Evolutionary conservation across 2,329 filamentous ascomycete genomes (phyloP), one percentile per base, ranked within the genome.

Genomic region (Fusarium temperatum): DNA sequence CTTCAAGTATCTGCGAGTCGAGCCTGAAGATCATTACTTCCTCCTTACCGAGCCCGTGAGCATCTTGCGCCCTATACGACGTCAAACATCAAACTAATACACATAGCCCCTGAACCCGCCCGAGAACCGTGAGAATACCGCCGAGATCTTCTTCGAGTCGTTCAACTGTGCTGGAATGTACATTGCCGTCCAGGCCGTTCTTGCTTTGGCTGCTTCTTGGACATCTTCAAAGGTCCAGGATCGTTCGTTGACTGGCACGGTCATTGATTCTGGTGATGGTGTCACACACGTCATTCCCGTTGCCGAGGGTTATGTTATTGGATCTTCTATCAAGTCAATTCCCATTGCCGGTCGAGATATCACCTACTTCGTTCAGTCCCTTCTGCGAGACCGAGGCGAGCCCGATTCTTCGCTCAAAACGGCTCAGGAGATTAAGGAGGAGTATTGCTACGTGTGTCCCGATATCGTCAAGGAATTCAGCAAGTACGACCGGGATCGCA

Each of bases 131-230:
- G 96, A 99, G 85, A 98, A 98, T 83, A 98, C 96, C 32, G 96
- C 96, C 83, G 96, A 99, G 83, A 99, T 99, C 85, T 98, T 99
- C 91, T 99, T 99, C 86, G 96, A 99, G 83, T 98, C 96, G 8
- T 99, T 99, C 89, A 99, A 99, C 86, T 98, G 96, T 83, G 96
- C 96, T 66, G 96, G 96, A 85, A 92, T 99, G 75, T 99, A 99
- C 85, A 99, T 99, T 82, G 96, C 96, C 53, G 96, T 99, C 20
- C 96, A 99, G 85, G 96, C 96, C 38, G 96, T 99, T 28, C 92
- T 99, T 63, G 96, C 97, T 22, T 90, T 99, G 51, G 96, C 96
- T 50, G 96, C 97, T 26, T 98, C 96, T 14, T 99, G 96, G 96
- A 99, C 96, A 35, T 98, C 95, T 55, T 97, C 95, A 60, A 99